phyloP scores from a whole-genome alignment of 2,329 filamentous ascomycete species.

The Fusarium piperis region DNA sequence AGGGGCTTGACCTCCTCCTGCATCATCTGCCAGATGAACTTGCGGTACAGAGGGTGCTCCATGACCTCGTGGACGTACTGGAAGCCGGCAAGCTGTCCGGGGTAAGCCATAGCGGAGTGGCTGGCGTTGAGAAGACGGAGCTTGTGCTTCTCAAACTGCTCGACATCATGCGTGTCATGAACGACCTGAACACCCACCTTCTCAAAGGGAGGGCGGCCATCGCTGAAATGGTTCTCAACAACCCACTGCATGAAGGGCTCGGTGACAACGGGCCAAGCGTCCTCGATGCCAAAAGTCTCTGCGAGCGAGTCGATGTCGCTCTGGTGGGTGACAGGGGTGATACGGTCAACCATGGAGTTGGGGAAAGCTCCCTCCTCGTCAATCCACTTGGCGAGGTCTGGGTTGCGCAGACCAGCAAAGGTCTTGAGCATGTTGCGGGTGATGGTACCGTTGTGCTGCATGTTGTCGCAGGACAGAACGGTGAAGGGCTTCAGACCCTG shows the following conservation, averaged over 20 bases:
- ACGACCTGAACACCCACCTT: constrained; percentile 64
- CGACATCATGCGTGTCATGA: constrained; percentile 60
- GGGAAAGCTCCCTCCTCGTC: constrained; percentile 59
- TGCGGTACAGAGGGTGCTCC: constrained; percentile 56
- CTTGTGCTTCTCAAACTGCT: constrained; percentile 67
- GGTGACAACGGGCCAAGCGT: constrained; percentile 63
- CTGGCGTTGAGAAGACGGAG: constrained; percentile 63
- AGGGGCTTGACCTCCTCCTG: constrained; percentile 63
- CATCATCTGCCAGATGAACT: constrained; percentile 65
- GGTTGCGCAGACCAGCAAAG: constrained; percentile 58
- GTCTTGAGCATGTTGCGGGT: constrained; percentile 61
- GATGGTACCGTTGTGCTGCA: constrained; percentile 66
- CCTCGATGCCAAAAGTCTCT: constrained; percentile 57
- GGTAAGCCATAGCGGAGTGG: constrained; percentile 63
- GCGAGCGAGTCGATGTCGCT: constrained; percentile 57
- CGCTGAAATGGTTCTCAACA: constrained; percentile 61
- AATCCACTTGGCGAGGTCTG: constrained; percentile 61
- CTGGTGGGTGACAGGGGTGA: constrained; percentile 60
- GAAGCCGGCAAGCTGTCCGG: constrained; percentile 62
- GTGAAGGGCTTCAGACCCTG: constrained; percentile 62
- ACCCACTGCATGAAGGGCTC: constrained; percentile 68
- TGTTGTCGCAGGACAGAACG: constrained; percentile 65
- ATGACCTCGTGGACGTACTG: constrained; percentile 65
- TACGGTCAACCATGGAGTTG: constrained; percentile 66
- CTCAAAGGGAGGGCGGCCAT: constrained; percentile 62